Base-by-base conservation (phyloP, 2,329 filamentous ascomycete genomes). In the Graphiopsis chlorocephala region DNA sequence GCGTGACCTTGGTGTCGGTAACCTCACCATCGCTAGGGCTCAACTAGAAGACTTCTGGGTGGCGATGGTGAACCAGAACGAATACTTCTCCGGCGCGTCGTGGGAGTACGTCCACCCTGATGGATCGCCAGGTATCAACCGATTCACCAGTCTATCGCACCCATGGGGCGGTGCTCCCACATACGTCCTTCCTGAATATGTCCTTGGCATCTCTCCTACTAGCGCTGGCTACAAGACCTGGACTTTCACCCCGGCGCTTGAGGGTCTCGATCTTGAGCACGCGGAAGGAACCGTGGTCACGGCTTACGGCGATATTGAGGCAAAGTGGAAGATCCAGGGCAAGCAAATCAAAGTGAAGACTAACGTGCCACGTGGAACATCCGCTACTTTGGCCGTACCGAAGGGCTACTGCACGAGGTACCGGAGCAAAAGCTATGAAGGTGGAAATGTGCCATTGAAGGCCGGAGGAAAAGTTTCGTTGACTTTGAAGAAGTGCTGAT, bases 111-210 rank as follows among this genome's bases (percentile, higher is more conserved):
- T 81, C 1, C 73, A 75, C 45, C 73, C 76, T 0, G 72, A 78
- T 28, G 75, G 76, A 1, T 70, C 71, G 0, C 80, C 81, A 0
- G 80, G 79, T 0, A 71, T 83, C 1, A 74, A 74, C 12, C 65
- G 79, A 0, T 83, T 76, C 68, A 83, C 81, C 1, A 79, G 76
- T 48, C 69, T 81, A 1, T 71, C 74, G 1, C 80, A 82, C 65
- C 79, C 80, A 0, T 83, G 80, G 81, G 77, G 79, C 33, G 79
- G 76, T 0, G 80, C 79, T 6, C 77, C 80, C 1, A 82, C 80
- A 8, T 83, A 82, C 53, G 68, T 82, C 2, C 62, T 83, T 15
- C 81, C 73, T 1, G 74, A 78, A 42, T 78, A 73, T 67, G 70
- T 74, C 6, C 66, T 72, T 3, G 76, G 76, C 0, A 57, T 78